phyloP scores from a whole-genome alignment of 768 basidiomycete species.

The Cubamyces sp. region DNA sequence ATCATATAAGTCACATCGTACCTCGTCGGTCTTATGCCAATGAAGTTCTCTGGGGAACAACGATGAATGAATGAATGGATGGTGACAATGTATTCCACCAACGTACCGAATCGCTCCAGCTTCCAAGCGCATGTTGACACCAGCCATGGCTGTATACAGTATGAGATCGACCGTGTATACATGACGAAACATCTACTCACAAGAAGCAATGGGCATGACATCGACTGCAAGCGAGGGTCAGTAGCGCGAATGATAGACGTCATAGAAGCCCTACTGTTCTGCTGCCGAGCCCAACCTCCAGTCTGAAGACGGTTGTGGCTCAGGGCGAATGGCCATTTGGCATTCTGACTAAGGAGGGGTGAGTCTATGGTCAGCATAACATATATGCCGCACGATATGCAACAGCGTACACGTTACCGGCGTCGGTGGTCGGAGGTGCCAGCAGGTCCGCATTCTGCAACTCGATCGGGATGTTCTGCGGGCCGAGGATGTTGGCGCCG shows the following conservation, averaged over 20 bases:
- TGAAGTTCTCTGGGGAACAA: conserved; percentile 34
- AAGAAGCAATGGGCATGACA: conserved; percentile 43
- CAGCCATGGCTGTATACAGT: conserved; percentile 33
- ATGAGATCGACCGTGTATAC: conserved; percentile 15
- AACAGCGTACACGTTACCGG: conserved; percentile 49
- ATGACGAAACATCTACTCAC: conserved; percentile 13
- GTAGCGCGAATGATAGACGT: too few species aligned
- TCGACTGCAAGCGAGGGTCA: conserved; percentile 32
- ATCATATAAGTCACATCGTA: neutral
- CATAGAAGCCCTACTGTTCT: conserved; percentile 46
- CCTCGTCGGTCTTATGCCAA: conserved; percentile 38
- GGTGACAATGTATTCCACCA: neutral
- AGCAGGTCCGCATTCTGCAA: conserved; percentile 58
- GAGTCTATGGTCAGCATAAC: neutral
- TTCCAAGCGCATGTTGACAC: conserved; percentile 38
- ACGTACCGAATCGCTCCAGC: conserved; percentile 38
- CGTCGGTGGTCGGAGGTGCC: conserved; percentile 65
- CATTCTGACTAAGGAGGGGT: conserved; percentile 41
- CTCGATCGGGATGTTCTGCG: conserved; percentile 56
- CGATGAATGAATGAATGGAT: neutral
- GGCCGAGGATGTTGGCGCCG: conserved; percentile 56
- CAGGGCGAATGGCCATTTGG: conserved; percentile 67
- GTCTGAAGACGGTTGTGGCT: conserved; percentile 61
- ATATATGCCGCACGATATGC: too few species aligned
- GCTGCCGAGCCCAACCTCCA: conserved; percentile 68